Conservation (phyloP, 257 asterid genomes). For the Leptodermis oblonga region DNA sequence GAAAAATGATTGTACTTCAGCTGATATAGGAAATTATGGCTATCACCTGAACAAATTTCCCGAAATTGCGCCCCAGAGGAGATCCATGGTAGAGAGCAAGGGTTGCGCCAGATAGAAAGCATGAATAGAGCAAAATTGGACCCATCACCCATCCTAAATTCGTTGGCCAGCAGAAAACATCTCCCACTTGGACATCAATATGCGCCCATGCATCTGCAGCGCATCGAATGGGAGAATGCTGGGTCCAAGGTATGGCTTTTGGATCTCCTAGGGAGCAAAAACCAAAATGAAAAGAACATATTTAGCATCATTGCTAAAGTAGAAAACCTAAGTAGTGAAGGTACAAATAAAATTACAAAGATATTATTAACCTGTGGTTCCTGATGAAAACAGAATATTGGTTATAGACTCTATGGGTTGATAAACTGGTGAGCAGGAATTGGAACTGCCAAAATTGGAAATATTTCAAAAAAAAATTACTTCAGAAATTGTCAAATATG, state of each 20-base stretch:
- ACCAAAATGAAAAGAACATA: neutral
- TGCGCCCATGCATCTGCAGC: conserved; percentile 87
- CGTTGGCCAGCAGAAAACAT: conserved; percentile 87
- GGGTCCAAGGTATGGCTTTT: conserved; percentile 96
- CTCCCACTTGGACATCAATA: conserved; percentile 51
- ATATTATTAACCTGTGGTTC: conserved; percentile 76
- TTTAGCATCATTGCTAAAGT: neutral
- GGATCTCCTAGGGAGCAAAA: conserved; percentile 66
- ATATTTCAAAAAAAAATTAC: neutral
- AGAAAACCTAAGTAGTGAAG: neutral
- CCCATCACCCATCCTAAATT: conserved; percentile 99
- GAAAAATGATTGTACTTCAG: conserved; percentile 9
- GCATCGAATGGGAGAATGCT: conserved; percentile 76
- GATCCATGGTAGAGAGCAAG: conserved; percentile 97
- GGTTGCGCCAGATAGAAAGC: conserved; percentile 80
- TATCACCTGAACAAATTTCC: conserved; percentile 81
- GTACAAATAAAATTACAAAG: neutral
- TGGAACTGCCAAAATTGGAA: conserved; percentile 46
- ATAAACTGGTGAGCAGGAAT: conserved; percentile 52
- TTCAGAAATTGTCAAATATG: neutral
- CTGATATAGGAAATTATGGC: conserved; percentile 2
- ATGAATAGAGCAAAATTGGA: conserved; percentile 65
- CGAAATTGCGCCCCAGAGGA: conserved; percentile 76
- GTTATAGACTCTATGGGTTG: conserved; percentile 67
- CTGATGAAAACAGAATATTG: conserved; percentile 85